Base-by-base conservation (phyloP, 192 early-diverging fungal genomes). In the Backusella luteola region DNA sequence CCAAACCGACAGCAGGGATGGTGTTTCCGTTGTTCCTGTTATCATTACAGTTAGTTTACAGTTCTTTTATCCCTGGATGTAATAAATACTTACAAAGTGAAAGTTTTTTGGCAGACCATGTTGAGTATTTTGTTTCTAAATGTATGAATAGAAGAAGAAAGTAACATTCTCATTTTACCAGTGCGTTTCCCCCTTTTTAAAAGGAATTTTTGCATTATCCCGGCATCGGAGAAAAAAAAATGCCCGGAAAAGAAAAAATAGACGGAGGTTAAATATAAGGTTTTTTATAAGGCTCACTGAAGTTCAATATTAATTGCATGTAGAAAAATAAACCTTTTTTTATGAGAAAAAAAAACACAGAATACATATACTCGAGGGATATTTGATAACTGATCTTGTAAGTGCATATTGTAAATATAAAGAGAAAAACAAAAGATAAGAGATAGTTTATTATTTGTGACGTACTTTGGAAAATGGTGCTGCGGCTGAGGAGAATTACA, bases 1-100 rank as follows among this genome's bases (percentile, higher is more conserved):
- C 85, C 73, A 87, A 73, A n/a, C 85, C 84, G 21, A 81, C 36
- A 35, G 80, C 56, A 69, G 92, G 92, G 78, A 93, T 92, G 42
- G 76, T 68, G 44, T 85, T 83, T 63, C 92, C 90, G 56, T 84
- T 91, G 84, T 88, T 89, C 9, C 75, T 76, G 56, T 69, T 19
- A 49, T 8, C 15, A n/a, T 49, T 32, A 32, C 17, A 69, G 12
- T 38, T 1, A 35, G 14, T 9, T 23, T 8, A 41, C 8, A 4
- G 23, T 39, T 3, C n/a, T 67, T 29, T 67, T 35, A 34, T 35
- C 6, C 17, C 32, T 36, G 12, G 2, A 34, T 14, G 2, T 36
- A 3, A 21, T 36, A 7, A 1, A 0, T 69, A 69, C 67, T 69
- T 69, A 69, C 68, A 69, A 69, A 11, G 68, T 69, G 21, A 69